Conservation (phyloP, 257 asterid genomes). For the Anisodus acutangulus region DNA sequence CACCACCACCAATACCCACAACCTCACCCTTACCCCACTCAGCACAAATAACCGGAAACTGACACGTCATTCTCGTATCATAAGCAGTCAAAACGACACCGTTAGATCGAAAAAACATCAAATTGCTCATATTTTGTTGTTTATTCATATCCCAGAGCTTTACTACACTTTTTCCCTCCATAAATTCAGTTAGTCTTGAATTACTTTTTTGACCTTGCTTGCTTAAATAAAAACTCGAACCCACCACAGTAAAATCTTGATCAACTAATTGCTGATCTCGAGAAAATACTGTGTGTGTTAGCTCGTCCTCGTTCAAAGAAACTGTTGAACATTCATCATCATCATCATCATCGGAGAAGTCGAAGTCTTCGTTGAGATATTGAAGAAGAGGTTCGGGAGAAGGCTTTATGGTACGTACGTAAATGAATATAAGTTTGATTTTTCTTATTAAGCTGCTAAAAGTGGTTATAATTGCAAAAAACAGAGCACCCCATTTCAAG, state of each 20-base stretch:
- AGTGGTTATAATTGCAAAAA: conserved; percentile 70
- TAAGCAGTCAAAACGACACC: conserved; percentile 63
- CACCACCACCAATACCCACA: conserved; percentile 35
- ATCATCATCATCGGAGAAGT: conserved; percentile 57
- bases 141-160: conserved; percentile 75
- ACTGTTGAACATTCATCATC: conserved; percentile 46
- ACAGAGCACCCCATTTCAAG: conserved; percentile 92
- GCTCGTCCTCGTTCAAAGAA: conserved; percentile 47
- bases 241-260: conserved; percentile 55
- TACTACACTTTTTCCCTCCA: conserved; percentile 69
- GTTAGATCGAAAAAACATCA: conserved; percentile 40
- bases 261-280: conserved; percentile 33
- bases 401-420: conserved; percentile 51
- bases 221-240: conserved; percentile 38
- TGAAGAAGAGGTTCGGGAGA: conserved; percentile 46
- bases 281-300: not conserved
- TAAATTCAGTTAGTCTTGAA: conserved; percentile 55
- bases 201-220: conserved; percentile 43
- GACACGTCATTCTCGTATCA: conserved; percentile 63
- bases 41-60: conserved; percentile 60
- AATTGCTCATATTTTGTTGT: conserved; percentile 28
- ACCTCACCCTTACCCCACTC: conserved; percentile 40
- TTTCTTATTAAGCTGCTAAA: conserved; percentile 62
- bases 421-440: conserved; percentile 57
- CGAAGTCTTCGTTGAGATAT: conserved; percentile 49